phyloP scores from a whole-genome alignment of 1,139 yeast species.

The Taphrina flavorubra region DNA sequence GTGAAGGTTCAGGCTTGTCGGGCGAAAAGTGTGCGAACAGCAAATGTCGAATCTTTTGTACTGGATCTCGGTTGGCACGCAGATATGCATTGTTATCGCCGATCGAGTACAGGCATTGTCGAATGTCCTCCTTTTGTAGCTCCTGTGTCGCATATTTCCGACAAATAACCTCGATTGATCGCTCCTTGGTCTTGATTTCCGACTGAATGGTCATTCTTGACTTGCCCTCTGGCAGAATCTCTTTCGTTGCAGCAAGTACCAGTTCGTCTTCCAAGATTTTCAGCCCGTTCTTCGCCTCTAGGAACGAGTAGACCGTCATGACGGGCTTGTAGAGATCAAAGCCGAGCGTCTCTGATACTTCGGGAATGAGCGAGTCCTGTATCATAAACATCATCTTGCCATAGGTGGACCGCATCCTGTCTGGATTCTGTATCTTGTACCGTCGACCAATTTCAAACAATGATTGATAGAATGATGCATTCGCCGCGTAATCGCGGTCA shows the following conservation, averaged over 20 bases:
- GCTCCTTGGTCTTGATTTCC: conserved; percentile 66
- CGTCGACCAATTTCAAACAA: conserved; percentile 77
- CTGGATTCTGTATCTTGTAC: conserved; percentile 80
- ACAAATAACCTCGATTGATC: conserved; percentile 64
- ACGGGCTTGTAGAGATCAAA: conserved; percentile 74
- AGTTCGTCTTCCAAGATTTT: conserved; percentile 62
- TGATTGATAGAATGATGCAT: conserved; percentile 69
- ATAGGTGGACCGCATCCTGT: conserved; percentile 72
- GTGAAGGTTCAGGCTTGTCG: conserved; percentile 55
- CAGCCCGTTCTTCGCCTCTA: conserved; percentile 56
- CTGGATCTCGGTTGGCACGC: conserved; percentile 70
- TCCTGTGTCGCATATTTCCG: conserved; percentile 53
- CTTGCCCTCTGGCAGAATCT: conserved; percentile 64
- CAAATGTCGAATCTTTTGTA: conserved; percentile 62
- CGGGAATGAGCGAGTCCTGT: conserved; percentile 76
- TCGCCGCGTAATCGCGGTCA: conserved; percentile 66
- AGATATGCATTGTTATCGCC: conserved; percentile 76
- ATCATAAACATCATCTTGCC: conserved; percentile 80
- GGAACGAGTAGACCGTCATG: conserved; percentile 61
- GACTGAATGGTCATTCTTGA: conserved; percentile 60
- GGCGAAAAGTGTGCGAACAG: conserved; percentile 60
- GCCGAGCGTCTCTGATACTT: conserved; percentile 68
- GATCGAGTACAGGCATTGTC: conserved; percentile 71
- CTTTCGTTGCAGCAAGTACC: conserved; percentile 66
- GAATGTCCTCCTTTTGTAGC: conserved; percentile 61